Evolutionary conservation across 2,329 filamentous ascomycete species (phyloP).

Genomic region (Trematosphaeria pertusa): DNA sequence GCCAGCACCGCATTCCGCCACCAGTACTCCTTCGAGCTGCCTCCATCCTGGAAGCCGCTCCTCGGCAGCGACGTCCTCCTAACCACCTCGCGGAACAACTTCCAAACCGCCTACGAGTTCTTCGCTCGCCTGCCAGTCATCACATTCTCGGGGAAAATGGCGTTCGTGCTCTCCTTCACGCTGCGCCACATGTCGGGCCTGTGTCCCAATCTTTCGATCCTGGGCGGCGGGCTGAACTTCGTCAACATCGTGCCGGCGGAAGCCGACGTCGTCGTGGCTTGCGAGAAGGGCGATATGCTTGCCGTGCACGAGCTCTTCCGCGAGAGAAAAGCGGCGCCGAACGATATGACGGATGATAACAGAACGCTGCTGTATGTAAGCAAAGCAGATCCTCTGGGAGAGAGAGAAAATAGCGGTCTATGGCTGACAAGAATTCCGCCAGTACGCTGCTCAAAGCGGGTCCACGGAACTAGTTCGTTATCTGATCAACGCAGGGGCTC

Average conservation of each 20-base stretch:
- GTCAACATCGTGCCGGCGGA: constrained; percentile 3
- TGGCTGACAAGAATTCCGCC: too few relatives aligned
- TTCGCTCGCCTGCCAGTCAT: neutral
- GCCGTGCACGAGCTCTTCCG: constrained; percentile 5
- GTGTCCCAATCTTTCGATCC: neutral
- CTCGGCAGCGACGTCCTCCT: neutral
- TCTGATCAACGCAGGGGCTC: constrained; percentile 6
- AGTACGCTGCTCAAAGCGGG: constrained; percentile 8
- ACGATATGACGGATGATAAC: constrained; percentile 2
- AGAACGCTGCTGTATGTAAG: constrained; percentile 4
- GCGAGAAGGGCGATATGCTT: constrained; percentile 9
- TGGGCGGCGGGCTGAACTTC: constrained; percentile 2
- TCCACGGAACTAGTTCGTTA: constrained; percentile 3
- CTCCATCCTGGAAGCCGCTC: neutral
- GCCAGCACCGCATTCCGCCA: neutral
- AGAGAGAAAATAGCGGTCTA: too few relatives aligned
- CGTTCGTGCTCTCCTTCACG: constrained; percentile 1
- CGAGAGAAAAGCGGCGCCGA: constrained; percentile 7
- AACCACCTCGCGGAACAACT: constrained; percentile 1
- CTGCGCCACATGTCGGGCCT: neutral
- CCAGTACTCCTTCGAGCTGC: neutral
- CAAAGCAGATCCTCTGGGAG: too few relatives aligned
- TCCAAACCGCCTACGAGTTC: constrained; percentile 4
- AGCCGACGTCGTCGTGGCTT: constrained; percentile 6
- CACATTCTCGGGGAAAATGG: neutral